phyloP scores from a whole-genome alignment of 768 basidiomycete species.

The Melanogaster broomeanus region DNA sequence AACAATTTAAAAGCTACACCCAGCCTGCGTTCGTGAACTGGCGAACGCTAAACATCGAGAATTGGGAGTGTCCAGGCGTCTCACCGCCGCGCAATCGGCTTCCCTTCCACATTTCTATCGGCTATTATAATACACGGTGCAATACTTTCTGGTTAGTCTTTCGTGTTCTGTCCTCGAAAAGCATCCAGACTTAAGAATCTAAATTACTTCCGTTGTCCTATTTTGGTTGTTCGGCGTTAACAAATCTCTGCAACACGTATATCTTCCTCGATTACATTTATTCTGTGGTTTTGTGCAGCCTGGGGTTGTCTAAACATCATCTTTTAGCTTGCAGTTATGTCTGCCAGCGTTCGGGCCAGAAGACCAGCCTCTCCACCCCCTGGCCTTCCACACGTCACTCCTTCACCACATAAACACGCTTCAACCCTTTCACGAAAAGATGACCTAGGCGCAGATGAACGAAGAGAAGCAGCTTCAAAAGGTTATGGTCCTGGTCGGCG shows the following conservation, averaged over 20 bases:
- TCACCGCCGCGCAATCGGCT: not conserved
- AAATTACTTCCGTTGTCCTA: not conserved
- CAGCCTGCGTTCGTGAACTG: too few species aligned
- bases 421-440: constrained; percentile 52
- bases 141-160: not conserved
- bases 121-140: not conserved
- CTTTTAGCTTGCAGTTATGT: constrained; percentile 31
- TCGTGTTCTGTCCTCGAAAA: not conserved
- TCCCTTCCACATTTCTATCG: not conserved
- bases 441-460: constrained; percentile 73
- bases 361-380: constrained; percentile 70
- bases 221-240: not conserved
- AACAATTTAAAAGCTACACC: too few species aligned
- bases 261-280: not conserved
- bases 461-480: constrained; percentile 68
- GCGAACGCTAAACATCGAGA: too few species aligned
- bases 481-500: constrained; percentile 56
- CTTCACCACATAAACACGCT: constrained; percentile 56
- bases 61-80: not conserved
- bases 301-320: constrained; percentile 16
- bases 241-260: not conserved
- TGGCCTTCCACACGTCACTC: constrained; percentile 38
- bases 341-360: constrained; percentile 59
- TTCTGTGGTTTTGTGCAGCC: constrained; percentile 22
- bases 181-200: not conserved